Evolutionary conservation across 768 basidiomycete genomes (phyloP), one percentile per base, ranked within the genome.

Genomic region (Lentinula lateritia): DNA sequence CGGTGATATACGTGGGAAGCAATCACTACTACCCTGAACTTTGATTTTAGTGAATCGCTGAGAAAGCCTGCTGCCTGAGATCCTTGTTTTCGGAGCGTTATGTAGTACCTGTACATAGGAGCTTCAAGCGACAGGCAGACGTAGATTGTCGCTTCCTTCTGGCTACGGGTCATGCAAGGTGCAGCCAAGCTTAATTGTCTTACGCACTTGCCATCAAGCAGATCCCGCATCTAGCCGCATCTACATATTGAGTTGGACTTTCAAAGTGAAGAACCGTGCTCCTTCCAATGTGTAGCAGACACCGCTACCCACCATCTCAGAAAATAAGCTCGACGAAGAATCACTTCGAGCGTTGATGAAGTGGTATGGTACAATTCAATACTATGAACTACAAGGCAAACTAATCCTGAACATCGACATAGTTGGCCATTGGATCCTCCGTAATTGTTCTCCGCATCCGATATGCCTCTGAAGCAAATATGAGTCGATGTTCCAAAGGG

Each of bases 351-450:
- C 28, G 28, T 28, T 28, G 28, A 7, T 39, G 16, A 16, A 7
- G 7, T 5, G 45, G 50, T 52, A 52, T 34, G 7, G 34, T 52
- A 52, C 50, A 52, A 39, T 18, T 54, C 36, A 9, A 43, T 8
- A 48, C 1, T 10, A 48, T 48, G 23, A 16, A 39, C 7, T 10
- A 48, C 46, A 48, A 28, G 20, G 18, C 10, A 38, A 55, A 43
- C 53, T 45, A 74, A 28, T 70, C 70, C 5, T 83, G 85, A 48
- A 72, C 65, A 71, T 94, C 94, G 55, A 92, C 81, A 70, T 95
- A 94, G 71, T 91, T 92, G 43, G 91, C 90, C 94, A 97, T 97
- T 3, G 94, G 94, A 73, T 97, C 94, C 61, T 94, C 92, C 52
- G 80, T 77, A 74, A 87, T 84, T 1, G 84, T 81, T 65, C 81